A percentile compares a stretch with the other conserved stretches of the same genome.
Conservation (phyloP, 345 rosid genomes). For the Balakata baccata region DNA sequence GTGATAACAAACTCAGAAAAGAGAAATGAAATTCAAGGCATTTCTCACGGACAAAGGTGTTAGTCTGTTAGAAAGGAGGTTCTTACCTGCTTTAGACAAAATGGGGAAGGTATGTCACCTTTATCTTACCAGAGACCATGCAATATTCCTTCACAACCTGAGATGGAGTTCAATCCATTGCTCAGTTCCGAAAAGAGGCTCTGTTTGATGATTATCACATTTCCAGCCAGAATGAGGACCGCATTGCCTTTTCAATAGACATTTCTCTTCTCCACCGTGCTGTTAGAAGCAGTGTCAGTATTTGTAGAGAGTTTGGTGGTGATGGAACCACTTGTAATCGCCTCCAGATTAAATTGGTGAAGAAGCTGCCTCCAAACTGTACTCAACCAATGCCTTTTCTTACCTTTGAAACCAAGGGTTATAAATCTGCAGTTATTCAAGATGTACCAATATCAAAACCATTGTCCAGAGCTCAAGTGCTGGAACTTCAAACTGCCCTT, state of each 20-base stretch:
- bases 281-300: conserved; percentile 77
- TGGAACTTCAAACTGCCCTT: conserved; percentile 76
- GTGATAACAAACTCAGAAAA: conserved; percentile 7
- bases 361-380: conserved; percentile 77
- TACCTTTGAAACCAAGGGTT: conserved; percentile 89
- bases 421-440: conserved; percentile 89
- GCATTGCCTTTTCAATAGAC: conserved; percentile 75
- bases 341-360: conserved; percentile 82
- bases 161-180: conserved; percentile 85
- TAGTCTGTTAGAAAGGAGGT: conserved; percentile 66
- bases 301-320: conserved; percentile 62
- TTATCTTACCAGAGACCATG: conserved; percentile 66
- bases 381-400: conserved; percentile 94
- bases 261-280: conserved; percentile 84
- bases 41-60: conserved; percentile 85
- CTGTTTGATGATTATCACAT: conserved; percentile 85
- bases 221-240: conserved; percentile 90
- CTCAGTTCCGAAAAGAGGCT: conserved; percentile 75
- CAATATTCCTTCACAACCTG: conserved; percentile 84
- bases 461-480: conserved; percentile 63
- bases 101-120: conserved; percentile 74
- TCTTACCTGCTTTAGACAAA: conserved; percentile 87
- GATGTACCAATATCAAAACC: conserved; percentile 94
- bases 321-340: conserved; percentile 49
- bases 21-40: conserved; percentile 84